These are phyloP conservation scores for Populus trichocarpa DNA, from an alignment of 441 rosid genomes.

Conservation along the genomic window DNA sequence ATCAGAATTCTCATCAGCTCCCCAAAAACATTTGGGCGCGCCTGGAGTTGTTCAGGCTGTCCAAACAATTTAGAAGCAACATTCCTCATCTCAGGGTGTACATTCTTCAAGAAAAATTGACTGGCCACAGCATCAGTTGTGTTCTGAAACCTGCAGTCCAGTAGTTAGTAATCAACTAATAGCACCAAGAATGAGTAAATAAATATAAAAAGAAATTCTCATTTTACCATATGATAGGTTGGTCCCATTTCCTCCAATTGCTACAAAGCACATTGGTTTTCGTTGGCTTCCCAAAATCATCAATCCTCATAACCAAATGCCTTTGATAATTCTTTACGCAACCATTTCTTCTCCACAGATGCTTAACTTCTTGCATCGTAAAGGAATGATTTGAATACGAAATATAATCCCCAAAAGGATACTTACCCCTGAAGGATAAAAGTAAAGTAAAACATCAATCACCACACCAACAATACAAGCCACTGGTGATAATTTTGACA, in stretches of 20 bases:
- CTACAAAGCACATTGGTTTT: conserved; percentile 78
- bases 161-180: conserved; percentile 10
- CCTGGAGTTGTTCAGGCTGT: conserved; percentile 41
- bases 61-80: conserved; percentile 78
- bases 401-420: conserved; percentile 89
- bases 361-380: conserved; percentile 80
- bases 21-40: conserved; percentile 80
- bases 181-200: conserved; percentile 5
- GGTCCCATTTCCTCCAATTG: conserved; percentile 83
- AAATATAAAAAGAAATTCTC: conserved; percentile 8
- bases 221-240: conserved; percentile 83
- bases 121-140: conserved; percentile 89
- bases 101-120: conserved; percentile 89
- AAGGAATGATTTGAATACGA: conserved; percentile 67
- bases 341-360: conserved; percentile 73
- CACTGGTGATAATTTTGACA: background rate
- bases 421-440: conserved; percentile 61
- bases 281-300: conserved; percentile 86
- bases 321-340: conserved; percentile 58
- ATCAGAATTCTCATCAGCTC: conserved; percentile 80
- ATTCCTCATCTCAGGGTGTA: conserved; percentile 70
- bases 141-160: conserved; percentile 70
- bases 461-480: conserved; percentile 12
- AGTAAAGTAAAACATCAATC: conserved; percentile 20
- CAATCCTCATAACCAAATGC: conserved; percentile 75